phyloP scores from a whole-genome alignment of 1,284 basidiomycete species.

The Vanrija sp. region DNA sequence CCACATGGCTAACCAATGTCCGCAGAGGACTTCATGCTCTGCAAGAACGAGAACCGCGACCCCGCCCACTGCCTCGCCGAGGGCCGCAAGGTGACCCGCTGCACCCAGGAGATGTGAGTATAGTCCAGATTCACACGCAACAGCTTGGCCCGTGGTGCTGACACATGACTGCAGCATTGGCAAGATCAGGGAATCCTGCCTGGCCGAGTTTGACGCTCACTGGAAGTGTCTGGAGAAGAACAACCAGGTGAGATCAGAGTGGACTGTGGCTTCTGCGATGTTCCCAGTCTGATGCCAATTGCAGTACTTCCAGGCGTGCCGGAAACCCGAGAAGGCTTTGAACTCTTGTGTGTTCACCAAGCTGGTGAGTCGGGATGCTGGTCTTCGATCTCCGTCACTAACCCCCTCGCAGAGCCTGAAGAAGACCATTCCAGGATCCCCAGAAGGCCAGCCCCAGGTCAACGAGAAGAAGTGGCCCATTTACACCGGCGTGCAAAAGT shows the following conservation, averaged over 20 bases:
- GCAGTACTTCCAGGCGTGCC: conserved; percentile 86
- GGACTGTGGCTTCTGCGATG: not conserved
- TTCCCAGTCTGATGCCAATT: not conserved
- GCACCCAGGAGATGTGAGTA: conserved; percentile 70
- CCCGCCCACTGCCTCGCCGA: conserved; percentile 94
- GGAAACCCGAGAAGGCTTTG: conserved; percentile 81
- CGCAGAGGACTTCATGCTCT: conserved; percentile 98
- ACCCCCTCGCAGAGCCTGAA: conserved; percentile 57
- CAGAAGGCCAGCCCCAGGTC: conserved; percentile 77
- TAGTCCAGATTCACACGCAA: conserved; percentile 54
- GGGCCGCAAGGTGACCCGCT: conserved; percentile 91
- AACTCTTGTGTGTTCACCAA: conserved; percentile 98
- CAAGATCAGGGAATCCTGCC: conserved; percentile 90
- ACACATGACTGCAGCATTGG: conserved; percentile 60
- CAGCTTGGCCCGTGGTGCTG: not conserved
- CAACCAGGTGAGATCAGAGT: conserved; percentile 69
- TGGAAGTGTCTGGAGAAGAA: conserved; percentile 93
- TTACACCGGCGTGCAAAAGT: conserved; percentile 71
- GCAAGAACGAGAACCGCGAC: conserved; percentile 86
- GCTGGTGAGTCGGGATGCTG: conserved; percentile 55
- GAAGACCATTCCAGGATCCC: conserved; percentile 89
- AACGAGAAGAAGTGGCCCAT: conserved; percentile 86
- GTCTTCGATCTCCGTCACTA: conserved; percentile 50
- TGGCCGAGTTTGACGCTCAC: conserved; percentile 83
- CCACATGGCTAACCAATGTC: not conserved